Evolutionary conservation across 331 rosid genomes (phyloP).

Genomic region (Stylosanthes scabra): DNA sequence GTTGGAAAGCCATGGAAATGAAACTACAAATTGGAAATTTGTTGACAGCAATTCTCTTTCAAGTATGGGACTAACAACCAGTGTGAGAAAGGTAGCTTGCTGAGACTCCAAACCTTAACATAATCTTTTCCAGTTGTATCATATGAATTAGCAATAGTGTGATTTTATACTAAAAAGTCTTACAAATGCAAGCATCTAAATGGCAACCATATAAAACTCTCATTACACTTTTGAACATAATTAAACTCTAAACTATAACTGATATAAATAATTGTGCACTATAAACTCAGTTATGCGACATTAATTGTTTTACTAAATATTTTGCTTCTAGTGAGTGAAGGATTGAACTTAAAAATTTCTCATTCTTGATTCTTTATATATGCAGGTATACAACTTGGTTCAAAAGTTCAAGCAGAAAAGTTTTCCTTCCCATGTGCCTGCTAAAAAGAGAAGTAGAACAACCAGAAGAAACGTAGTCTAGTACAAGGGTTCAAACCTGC

Average conservation of each 20-base stretch:
- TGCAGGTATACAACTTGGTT: constrained; percentile 84
- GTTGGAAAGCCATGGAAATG: constrained; percentile 48
- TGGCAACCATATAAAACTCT: no score
- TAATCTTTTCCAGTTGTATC: not conserved
- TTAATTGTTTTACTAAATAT: constrained; percentile 3
- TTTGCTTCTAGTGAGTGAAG: constrained; percentile 19
- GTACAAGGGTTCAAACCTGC: constrained; percentile 1
- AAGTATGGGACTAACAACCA: constrained; percentile 81
- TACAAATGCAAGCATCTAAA: no score
- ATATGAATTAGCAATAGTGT: not conserved
- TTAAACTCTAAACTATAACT: no score
- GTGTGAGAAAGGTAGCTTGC: constrained; percentile 81
- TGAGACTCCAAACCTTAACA: not conserved
- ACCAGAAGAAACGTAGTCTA: constrained; percentile 36
- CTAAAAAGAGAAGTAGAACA: constrained; percentile 58
- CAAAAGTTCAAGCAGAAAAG: constrained; percentile 69
- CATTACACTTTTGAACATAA: no score
- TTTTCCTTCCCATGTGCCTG: constrained; percentile 36
- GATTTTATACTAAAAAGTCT: no score
- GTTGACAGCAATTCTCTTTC: constrained; percentile 68
- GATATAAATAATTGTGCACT: not conserved
- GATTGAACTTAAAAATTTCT: constrained; percentile 10
- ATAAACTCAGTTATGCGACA: not conserved
- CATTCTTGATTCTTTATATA: constrained; percentile 30
- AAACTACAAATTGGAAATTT: constrained; percentile 68